Evolutionary conservation across 2,329 filamentous ascomycete genomes (phyloP).

Genomic region (Aspergillus terreus): DNA sequence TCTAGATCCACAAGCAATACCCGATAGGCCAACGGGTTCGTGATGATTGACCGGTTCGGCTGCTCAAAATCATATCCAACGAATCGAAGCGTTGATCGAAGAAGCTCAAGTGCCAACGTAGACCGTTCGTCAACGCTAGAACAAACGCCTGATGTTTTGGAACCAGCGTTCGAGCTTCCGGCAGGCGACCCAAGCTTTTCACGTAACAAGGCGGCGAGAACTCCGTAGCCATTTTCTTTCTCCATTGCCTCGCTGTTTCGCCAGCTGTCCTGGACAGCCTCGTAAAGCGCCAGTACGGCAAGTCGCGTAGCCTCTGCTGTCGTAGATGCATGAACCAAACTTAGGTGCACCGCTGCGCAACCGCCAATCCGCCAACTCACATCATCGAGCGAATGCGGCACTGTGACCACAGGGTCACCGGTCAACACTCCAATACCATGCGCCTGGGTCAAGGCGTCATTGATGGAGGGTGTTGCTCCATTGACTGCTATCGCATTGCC

Average conservation of each 20-base stretch:
- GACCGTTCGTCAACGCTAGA: conserved; percentile 47
- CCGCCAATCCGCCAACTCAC: conserved; percentile 91
- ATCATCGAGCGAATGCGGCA: conserved; percentile 84
- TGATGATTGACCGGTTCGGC: conserved; percentile 84
- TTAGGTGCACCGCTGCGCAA: conserved; percentile 78
- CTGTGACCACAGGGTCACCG: conserved; percentile 75
- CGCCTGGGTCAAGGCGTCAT: conserved; percentile 77
- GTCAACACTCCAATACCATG: conserved; percentile 80
- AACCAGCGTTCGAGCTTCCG: conserved; percentile 35
- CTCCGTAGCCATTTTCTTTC: conserved; percentile 86
- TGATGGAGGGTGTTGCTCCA: conserved; percentile 78
- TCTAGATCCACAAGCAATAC: conserved; percentile 89
- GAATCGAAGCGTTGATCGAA: conserved; percentile 77
- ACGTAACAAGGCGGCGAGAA: conserved; percentile 76
- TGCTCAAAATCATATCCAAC: conserved; percentile 80
- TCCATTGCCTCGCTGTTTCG: conserved; percentile 98
- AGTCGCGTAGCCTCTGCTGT: conserved; percentile 68
- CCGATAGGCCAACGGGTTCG: conserved; percentile 91
- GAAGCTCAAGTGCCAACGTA: conserved; percentile 55
- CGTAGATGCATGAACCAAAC: conserved; percentile 73
- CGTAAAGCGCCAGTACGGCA: conserved; percentile 78
- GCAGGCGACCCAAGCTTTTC: conserved; percentile 62
- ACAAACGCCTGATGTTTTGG: conserved; percentile 37
- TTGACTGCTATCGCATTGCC: conserved; percentile 83
- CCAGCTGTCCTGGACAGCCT: conserved; percentile 87